Base-by-base conservation (phyloP, 345 rosid species). In the Microcos paniculata region DNA sequence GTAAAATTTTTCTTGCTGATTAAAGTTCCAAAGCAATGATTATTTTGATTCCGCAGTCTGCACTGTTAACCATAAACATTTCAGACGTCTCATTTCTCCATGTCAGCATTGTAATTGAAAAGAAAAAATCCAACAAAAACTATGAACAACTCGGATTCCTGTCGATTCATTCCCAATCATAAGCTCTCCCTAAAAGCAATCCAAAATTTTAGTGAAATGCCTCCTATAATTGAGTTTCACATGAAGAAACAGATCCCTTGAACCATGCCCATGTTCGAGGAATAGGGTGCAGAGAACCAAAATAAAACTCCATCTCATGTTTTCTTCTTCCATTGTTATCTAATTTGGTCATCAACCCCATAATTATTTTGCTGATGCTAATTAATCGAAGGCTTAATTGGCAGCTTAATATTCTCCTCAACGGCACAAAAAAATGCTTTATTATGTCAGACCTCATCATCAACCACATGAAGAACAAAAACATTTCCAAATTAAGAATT, bases 221-320 rank as follows among this genome's bases (percentile, higher is more conserved):
- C 46, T 64, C 24, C 53, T 23, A 48, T 63, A 67, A 73, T 45
- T 56, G 49, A 68, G 53, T 0, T 62, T 23, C 23, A 71, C 74
- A 62, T 57, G 31, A 14, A 57, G 66, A 46, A 78, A 74, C 84
- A 82, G 62, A 62, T 73, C 77, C 82, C 81, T 73, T 31, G 52
- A 80, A 78, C 61, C 62, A 74, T 79, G 83, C 80, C 76, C 82
- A 63, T 71, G 81, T 80, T 80, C 67, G 73, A 48, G n/a, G 82
- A 77, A 57, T 56, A 76, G 83, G 80, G 52, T 48, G 63, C 71
- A 78, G 2, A 6, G 11, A 19, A 75, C 62, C 31, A 18, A 15
- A 58, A 8, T n/a, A 71, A 77, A 78, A 72, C 8, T 61, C 55
- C 59, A 24, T 59, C 26, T 33, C 14, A 19, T 31, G 15, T 75